These are phyloP conservation scores for Colletotrichum zoysiae DNA, from an alignment of 2,329 filamentous ascomycete genomes.

Conservation along the genomic window DNA sequence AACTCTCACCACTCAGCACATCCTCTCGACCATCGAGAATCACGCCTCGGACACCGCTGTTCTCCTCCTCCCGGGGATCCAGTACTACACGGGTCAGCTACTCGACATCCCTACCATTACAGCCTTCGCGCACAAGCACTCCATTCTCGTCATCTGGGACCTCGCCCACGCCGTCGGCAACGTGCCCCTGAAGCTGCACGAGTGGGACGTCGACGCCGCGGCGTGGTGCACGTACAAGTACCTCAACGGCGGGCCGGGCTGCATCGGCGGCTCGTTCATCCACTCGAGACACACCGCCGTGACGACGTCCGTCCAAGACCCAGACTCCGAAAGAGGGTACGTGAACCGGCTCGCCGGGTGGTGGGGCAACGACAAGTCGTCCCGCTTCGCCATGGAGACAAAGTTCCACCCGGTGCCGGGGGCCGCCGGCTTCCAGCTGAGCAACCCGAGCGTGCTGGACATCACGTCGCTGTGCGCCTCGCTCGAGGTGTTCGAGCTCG, in stretches of 20 bases:
- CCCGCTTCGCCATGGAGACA: constrained; percentile 87
- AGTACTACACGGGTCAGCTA: constrained; percentile 92
- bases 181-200: constrained; percentile 81
- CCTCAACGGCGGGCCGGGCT: constrained; percentile 86
- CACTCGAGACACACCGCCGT: constrained; percentile 79
- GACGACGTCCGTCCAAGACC: constrained; percentile 52
- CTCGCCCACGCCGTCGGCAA: constrained; percentile 90
- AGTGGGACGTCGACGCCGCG: constrained; percentile 93
- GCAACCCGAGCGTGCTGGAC: constrained; percentile 83
- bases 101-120: constrained; percentile 89
- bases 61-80: constrained; percentile 85
- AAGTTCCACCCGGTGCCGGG: constrained; percentile 81
- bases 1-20: constrained; percentile 77
- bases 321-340: constrained; percentile 61
- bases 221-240: constrained; percentile 97
- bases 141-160: constrained; percentile 86
- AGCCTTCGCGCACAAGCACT: constrained; percentile 76
- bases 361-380: constrained; percentile 86
- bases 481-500: constrained; percentile 77
- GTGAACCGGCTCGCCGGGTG: constrained; percentile 81
- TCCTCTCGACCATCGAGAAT: constrained; percentile 79
- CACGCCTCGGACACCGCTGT: constrained; percentile 81
- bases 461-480: constrained; percentile 77
- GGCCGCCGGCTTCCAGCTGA: constrained; percentile 86
- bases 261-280: constrained; percentile 84